Base-by-base conservation (phyloP, 2,329 filamentous ascomycete species). In the Exserohilum turcica region DNA sequence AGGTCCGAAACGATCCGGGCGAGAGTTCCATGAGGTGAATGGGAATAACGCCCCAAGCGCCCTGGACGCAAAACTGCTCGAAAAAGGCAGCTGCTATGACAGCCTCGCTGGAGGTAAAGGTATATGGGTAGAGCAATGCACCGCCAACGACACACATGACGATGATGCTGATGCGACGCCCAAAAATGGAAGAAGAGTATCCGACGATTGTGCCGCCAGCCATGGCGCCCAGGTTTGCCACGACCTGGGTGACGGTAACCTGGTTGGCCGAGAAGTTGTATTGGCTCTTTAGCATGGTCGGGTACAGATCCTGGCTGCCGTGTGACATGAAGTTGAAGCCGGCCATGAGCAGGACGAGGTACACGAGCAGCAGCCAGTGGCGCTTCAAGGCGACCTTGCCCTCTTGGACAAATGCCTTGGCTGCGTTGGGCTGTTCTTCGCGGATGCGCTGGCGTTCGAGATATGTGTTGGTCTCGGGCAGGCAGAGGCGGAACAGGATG, bases 241-340 rank as follows among this genome's bases (percentile, higher is more conserved):
- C 77, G 24, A 80, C 78, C 53, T 80, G 78, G 2, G 78, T 80
- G 4, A 81, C 74, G 2, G 79, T 81, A 4, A 80, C 77, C 3
- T 66, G 72, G 52, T 79, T 74, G 27, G 74, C 49, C 7, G 76
- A 78, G 73, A 86, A 85, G 48, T 77, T 74, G 71, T 81, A 84
- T 62, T 85, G 79, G 59, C 81, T 89, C 74, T 76, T 64, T 12
- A 86, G 68, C 78, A 86, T 82, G 3, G 83, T 85, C 0, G 82
- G 83, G 59, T 86, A 87, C 2, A 86, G 73, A 71, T 88, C 84
- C 65, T 89, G 86, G 18, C 85, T 88, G 48, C 89, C 89, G 69
- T 92, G 90, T 15, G 86, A 89, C 89, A 94, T 92, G 70, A 94
- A 95, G 76, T 95, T 96, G 79, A 96, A 94, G 3, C 91, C 91